Percentiles rank a stretch among this genome's conserved stretches.
Evolutionary conservation across 139 green algal species (phyloP).

Genomic region (Asterochloris sp.): DNA sequence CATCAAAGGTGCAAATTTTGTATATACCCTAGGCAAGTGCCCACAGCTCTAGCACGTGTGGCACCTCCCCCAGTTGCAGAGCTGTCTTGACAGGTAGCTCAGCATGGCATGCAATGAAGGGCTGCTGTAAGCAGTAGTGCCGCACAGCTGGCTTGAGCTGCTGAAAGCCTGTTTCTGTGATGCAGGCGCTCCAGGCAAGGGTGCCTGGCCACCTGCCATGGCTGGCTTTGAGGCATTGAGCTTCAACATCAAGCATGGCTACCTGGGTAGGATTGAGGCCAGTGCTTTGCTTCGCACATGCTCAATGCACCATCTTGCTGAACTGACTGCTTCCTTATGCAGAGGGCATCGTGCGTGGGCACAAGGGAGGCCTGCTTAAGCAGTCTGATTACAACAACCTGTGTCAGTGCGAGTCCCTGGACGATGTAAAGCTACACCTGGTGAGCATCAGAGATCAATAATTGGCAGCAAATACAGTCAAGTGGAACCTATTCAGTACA

Average conservation of each 20-base stretch:
- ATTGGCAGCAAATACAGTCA: background rate
- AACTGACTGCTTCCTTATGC: conserved; percentile 15
- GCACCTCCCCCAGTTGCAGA: too few relatives aligned
- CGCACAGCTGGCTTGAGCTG: too few relatives aligned
- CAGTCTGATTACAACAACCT: conserved; percentile 97
- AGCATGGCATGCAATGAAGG: too few relatives aligned
- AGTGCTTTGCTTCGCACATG: background rate
- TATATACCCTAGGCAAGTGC: too few relatives aligned
- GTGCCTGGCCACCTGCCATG: background rate
- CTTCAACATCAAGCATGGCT: conserved; percentile 98
- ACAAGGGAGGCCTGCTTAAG: conserved; percentile 83
- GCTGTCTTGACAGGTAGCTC: too few relatives aligned
- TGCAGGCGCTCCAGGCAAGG: too few relatives aligned
- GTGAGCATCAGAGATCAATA: conserved; percentile 34
- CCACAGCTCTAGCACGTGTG: too few relatives aligned
- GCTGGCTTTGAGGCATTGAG: conserved; percentile 64
- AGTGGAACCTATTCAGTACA: too few relatives aligned
- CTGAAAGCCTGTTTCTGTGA: too few relatives aligned
- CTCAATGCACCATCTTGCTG: background rate
- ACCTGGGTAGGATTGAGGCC: conserved; percentile 60
- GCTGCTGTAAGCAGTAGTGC: too few relatives aligned
- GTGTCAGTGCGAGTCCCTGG: conserved; percentile 93
- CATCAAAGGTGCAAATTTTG: too few relatives aligned
- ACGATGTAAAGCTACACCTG: conserved; percentile 99
- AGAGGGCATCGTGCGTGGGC: conserved; percentile 94